phyloP scores from a whole-genome alignment of 148 eudicot genomes.

The Vaccinium darrowii region DNA sequence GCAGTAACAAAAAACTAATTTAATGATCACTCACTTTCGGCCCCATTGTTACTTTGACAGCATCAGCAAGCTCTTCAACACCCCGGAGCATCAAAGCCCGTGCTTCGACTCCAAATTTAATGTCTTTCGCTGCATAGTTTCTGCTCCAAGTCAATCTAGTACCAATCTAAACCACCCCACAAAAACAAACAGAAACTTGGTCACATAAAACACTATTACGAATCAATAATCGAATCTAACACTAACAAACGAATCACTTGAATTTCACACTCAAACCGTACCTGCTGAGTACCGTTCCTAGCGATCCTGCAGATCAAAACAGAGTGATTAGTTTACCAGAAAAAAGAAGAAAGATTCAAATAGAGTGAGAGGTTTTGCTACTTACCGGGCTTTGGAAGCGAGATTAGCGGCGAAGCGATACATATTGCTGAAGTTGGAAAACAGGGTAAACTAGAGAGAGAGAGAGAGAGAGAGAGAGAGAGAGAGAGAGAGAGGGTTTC shows the following conservation, averaged over 20 bases:
- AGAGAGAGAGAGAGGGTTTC: background rate
- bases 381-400: slow-evolving; percentile 38
- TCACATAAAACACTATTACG: background rate
- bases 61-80: slow-evolving; percentile 58
- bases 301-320: slow-evolving; percentile 23
- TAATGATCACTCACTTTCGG: slow-evolving; percentile 33
- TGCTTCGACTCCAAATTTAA: slow-evolving; percentile 45
- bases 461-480: background rate
- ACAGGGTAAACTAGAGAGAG: background rate
- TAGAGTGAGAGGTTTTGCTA: background rate
- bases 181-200: background rate
- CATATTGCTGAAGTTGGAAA: slow-evolving; percentile 13
- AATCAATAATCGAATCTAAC: too few species aligned
- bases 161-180: slow-evolving; percentile 16
- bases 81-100: slow-evolving; percentile 42
- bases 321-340: background rate
- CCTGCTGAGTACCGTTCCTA: slow-evolving; percentile 29
- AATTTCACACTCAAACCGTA: background rate
- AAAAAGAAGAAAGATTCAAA: background rate
- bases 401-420: slow-evolving; percentile 37
- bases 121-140: slow-evolving; percentile 47
- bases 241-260: background rate
- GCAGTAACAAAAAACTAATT: background rate
- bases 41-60: slow-evolving; percentile 61
- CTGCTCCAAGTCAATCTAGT: slow-evolving; percentile 37